Evolutionary conservation across 1,284 basidiomycete genomes (phyloP).

Genomic region (Dichomitus squalens): DNA sequence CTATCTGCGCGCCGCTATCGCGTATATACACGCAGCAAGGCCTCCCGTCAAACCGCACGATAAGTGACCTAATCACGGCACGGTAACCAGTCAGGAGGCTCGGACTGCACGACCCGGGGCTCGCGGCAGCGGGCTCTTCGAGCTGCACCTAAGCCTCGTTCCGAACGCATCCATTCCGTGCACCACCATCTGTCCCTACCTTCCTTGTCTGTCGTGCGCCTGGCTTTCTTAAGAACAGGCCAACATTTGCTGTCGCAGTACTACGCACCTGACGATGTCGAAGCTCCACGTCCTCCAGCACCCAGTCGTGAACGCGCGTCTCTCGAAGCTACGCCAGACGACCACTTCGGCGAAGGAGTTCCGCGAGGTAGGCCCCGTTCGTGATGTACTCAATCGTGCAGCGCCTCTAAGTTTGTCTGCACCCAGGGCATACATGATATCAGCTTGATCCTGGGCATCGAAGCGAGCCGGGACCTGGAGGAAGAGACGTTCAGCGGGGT

Average conservation of each 20-base stretch:
- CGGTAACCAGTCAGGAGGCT: slow-evolving; percentile 3
- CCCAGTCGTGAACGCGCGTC: slow-evolving; percentile 71
- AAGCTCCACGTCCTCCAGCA: slow-evolving; percentile 65
- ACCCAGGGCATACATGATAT: slow-evolving; percentile 68
- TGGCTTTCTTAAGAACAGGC: no score
- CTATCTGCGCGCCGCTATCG: no score
- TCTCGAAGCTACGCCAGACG: slow-evolving; percentile 69
- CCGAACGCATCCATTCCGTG: slow-evolving; percentile 8
- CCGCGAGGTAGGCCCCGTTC: slow-evolving; percentile 56
- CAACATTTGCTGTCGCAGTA: neutral
- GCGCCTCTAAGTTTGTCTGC: slow-evolving; percentile 16
- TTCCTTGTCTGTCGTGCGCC: neutral
- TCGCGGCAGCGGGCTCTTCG: slow-evolving; percentile 1
- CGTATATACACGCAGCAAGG: no score
- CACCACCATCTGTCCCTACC: slow-evolving; percentile 8
- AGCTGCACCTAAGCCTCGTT: slow-evolving; percentile 14
- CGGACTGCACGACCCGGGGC: slow-evolving; percentile 7
- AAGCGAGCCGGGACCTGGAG: slow-evolving; percentile 69
- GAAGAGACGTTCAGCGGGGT: slow-evolving; percentile 66
- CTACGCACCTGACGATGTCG: neutral
- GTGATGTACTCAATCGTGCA: neutral
- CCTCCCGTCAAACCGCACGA: neutral
- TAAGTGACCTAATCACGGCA: slow-evolving; percentile 18
- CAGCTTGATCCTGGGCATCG: slow-evolving; percentile 73
- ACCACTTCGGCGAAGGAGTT: slow-evolving; percentile 75